A percentile compares a stretch with the other conserved stretches of the same genome.
Evolutionary conservation across 805 yeast species (phyloP).

Genomic region (Cyberlindnera veronae): DNA sequence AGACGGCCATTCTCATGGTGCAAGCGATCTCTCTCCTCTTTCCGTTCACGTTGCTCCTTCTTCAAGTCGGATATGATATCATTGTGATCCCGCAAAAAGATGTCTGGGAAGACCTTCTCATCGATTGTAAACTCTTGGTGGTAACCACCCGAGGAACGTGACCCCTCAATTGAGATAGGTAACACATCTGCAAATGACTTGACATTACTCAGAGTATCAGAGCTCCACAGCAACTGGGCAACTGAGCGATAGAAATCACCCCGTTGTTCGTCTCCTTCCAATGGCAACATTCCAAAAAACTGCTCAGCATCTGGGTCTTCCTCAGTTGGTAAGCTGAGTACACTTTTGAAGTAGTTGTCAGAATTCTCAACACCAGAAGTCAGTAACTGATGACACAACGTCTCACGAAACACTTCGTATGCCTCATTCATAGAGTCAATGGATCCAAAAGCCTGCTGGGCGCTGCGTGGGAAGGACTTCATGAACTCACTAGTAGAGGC

Average conservation of each 20-base stretch:
- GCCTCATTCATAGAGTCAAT: slow-evolving; percentile 21
- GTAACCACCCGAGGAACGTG: neutral
- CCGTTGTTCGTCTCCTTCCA: neutral
- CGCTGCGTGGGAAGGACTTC: slow-evolving; percentile 28
- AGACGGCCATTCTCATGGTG: too few relatives aligned
- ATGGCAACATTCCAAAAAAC: slow-evolving; percentile 3
- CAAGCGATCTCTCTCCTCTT: too few relatives aligned
- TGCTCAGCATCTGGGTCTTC: neutral
- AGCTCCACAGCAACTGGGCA: neutral
- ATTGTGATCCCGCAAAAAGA: too few relatives aligned
- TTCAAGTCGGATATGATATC: neutral
- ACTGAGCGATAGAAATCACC: neutral
- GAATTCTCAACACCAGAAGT: slow-evolving; percentile 4
- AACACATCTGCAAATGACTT: neutral
- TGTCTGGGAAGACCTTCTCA: neutral
- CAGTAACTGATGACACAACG: slow-evolving; percentile 11
- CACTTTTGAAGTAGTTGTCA: slow-evolving; percentile 7
- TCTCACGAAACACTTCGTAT: slow-evolving; percentile 17
- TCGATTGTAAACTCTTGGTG: neutral
- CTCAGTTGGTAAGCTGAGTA: neutral
- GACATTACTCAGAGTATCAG: too few relatives aligned
- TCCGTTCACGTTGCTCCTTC: neutral
- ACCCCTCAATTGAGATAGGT: neutral
- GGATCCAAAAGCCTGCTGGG: slow-evolving; percentile 9
- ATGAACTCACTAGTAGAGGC: slow-evolving; percentile 35